A percentile compares a stretch with the other conserved stretches of the same genome.
phyloP scores from a whole-genome alignment of 179 eudicot genomes.

The Spinacia oleracea region DNA sequence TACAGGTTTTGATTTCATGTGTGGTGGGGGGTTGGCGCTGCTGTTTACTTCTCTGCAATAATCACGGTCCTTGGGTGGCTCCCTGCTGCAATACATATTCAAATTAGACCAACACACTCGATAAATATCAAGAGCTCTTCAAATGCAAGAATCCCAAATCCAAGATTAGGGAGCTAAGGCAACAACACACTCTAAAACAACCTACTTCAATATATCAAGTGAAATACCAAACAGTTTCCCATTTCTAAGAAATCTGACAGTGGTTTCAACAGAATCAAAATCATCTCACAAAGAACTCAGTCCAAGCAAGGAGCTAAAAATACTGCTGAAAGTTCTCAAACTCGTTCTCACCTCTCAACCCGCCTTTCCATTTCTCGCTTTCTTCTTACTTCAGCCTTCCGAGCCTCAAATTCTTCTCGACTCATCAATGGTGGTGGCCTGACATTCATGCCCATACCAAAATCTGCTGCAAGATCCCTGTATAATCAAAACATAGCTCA shows the following conservation, averaged over 20 bases:
- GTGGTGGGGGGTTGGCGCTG: conserved; percentile 30
- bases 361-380: conserved; percentile 77
- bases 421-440: conserved; percentile 77
- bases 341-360: conserved; percentile 52
- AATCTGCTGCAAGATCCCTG: conserved; percentile 84
- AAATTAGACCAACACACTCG: background rate
- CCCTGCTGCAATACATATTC: conserved; percentile 33
- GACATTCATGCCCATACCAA: conserved; percentile 65
- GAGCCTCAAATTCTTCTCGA: conserved; percentile 85
- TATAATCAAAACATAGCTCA: background rate
- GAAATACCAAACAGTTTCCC: background rate
- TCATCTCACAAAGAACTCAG: background rate
- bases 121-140: background rate
- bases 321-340: background rate
- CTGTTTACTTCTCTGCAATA: conserved; percentile 46
- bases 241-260: background rate
- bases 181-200: background rate
- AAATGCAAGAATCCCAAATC: background rate
- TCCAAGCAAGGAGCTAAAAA: background rate
- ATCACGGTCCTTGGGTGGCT: conserved; percentile 39
- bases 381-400: conserved; percentile 68
- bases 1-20: conserved; percentile 46
- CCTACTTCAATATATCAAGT: background rate
- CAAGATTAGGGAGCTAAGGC: background rate
- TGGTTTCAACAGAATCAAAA: background rate